Evolutionary conservation across 768 basidiomycete species (phyloP), one percentile per base, ranked within the genome.

Genomic region (Arthromyces matolae): DNA sequence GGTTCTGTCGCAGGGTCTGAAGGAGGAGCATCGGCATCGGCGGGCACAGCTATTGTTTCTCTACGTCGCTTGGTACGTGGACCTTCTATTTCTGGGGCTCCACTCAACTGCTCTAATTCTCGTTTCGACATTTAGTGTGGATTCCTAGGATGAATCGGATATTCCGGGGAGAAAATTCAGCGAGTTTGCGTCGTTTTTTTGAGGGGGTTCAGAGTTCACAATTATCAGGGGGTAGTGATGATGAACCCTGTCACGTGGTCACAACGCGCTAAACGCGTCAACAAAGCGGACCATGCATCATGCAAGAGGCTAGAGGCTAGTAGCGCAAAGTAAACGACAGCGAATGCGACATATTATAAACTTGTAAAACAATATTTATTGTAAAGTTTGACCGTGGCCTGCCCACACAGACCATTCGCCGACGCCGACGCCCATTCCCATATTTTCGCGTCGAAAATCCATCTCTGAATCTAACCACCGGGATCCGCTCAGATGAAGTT

Each of bases 401-500:
- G 69, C 68, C 88, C 87, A 92, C 1, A 87, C 60, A 0, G 68
- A 67, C 88, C 88, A 89, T 50, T 83, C 85, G 1, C 70, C 64
- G 20, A 71, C 68, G 23, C 70, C 76, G 14, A 69, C 56, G 2
- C 84, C 84, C 84, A 90, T 89, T 0, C 80, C 82, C 79, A 90
- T 82, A 0, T 77, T 78, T 8, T 72, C 69, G 9, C 66, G 74
- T 53, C 76, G 71, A 61, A 73, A 75, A 9, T 51, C 12, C 75
- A 83, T 84, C 38, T 54, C 61, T 35, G 84, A 69, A 5, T 78
- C 71, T 0, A 74, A 41, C 85, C 85, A 90, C 25, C 61, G 58
- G 2, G 85, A 88, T 0, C 80, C 89, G 53, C 88, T 90, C 49
- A 90, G 60, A 60, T 92, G 89, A 1, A 92, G 69, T 61, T 91